A percentile compares a stretch with the other conserved stretches of the same genome.
These are phyloP conservation scores for Colletotrichum lindemuthianum DNA, from an alignment of 2,329 filamentous ascomycete species.

Conservation along the genomic window DNA sequence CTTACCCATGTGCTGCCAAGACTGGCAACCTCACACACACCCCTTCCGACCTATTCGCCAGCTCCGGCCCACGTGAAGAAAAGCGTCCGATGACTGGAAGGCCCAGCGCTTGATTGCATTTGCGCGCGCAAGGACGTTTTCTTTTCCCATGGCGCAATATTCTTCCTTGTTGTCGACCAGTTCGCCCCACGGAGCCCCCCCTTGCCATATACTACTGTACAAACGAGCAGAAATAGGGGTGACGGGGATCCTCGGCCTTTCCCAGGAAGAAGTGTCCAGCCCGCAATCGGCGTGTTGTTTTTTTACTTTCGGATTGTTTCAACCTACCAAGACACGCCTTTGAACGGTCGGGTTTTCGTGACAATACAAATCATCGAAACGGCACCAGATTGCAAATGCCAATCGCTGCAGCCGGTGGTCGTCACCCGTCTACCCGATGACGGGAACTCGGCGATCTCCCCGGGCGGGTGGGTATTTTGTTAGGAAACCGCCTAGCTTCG, in stretches of 20 bases:
- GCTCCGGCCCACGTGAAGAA: constrained; percentile 25
- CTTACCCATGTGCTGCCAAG: constrained; percentile 26
- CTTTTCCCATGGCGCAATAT: constrained; percentile 2
- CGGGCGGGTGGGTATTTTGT: too few species aligned
- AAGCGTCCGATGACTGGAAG: constrained; percentile 18
- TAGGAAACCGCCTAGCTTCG: too few species aligned
- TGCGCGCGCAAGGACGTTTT: not conserved
- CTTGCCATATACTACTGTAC: constrained; percentile 3
- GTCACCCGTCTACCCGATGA: constrained; percentile 1
- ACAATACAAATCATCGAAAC: not conserved
- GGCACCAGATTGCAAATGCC: not conserved
- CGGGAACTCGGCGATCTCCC: constrained; percentile 14
- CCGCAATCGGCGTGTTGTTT: constrained; percentile 3
- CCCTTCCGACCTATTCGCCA: constrained; percentile 15
- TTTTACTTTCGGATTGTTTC: not conserved
- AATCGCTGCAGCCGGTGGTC: constrained; percentile 11
- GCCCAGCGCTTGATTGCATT: not conserved
- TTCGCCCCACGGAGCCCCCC: not conserved
- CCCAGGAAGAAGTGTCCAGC: not conserved
- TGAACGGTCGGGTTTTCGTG: not conserved
- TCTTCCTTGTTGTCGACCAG: not conserved
- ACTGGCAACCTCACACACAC: not conserved
- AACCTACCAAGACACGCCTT: not conserved
- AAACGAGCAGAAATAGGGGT: constrained; percentile 8
- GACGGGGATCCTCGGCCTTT: not conserved